These are phyloP conservation scores for Suhomyces sp. DNA, from an alignment of 805 yeast species.

Conservation along the genomic window DNA sequence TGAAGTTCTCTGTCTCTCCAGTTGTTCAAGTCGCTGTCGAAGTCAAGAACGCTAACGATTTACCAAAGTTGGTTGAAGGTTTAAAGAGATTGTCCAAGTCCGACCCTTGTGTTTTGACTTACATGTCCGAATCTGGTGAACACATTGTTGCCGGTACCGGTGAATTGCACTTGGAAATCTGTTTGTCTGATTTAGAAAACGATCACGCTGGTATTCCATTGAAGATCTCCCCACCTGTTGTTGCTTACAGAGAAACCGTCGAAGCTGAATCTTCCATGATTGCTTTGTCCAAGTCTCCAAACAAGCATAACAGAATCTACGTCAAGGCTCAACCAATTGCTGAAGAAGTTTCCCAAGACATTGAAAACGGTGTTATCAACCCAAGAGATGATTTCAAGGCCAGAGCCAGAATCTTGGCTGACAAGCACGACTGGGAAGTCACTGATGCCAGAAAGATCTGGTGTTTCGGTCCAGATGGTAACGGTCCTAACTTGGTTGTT, in stretches of 20 bases:
- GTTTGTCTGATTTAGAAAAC: conserved; percentile 91
- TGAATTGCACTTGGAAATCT: conserved; percentile 98
- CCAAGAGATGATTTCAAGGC: conserved; percentile 98
- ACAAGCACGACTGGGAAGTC: conserved; percentile 99
- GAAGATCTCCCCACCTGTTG: conserved; percentile 96
- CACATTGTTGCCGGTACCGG: conserved; percentile 99
- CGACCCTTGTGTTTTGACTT: conserved; percentile 94
- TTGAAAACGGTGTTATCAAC: conserved; percentile 87
- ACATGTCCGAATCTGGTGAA: conserved; percentile 94
- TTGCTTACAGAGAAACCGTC: conserved; percentile 98
- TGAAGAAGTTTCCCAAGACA: conserved; percentile 90
- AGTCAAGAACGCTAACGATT: conserved; percentile 98
- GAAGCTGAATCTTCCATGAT: conserved; percentile 88
- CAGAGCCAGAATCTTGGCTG: conserved; percentile 98
- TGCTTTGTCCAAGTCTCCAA: conserved; percentile 98
- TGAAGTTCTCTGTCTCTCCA: conserved; percentile 99
- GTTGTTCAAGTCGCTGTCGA: conserved; percentile 99
- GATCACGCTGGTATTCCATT: conserved; percentile 99
- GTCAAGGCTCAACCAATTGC: conserved; percentile 94
- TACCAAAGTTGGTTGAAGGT: conserved; percentile 99
- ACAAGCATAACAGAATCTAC: conserved; percentile 99
- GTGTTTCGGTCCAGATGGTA: conserved; percentile 99
- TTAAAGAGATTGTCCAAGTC: conserved; percentile 99
- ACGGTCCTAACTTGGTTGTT: conserved; percentile 97
- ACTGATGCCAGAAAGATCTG: conserved; percentile 99